phyloP scores from a whole-genome alignment of 2,329 filamentous ascomycete species.

The Venturia aucupariae region DNA sequence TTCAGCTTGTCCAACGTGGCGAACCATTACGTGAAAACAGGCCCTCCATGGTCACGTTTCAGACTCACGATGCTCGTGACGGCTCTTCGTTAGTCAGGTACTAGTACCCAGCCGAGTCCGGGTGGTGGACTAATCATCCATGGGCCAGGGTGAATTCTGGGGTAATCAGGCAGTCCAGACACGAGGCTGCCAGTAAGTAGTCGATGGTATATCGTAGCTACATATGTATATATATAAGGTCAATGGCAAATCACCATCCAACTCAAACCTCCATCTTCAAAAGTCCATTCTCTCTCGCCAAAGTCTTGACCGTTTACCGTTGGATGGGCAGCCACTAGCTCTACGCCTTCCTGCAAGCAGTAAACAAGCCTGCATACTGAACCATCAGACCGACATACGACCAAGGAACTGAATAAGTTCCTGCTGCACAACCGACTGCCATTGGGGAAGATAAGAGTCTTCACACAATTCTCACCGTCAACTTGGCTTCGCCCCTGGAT shows the following conservation, averaged over 20 bases:
- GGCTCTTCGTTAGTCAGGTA: background rate
- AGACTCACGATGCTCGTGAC: constrained; percentile 6
- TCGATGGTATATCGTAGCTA: too few species aligned
- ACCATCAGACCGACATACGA: background rate
- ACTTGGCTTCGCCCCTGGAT: background rate
- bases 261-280: too few species aligned
- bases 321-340: background rate
- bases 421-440: background rate
- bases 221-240: too few species aligned
- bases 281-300: too few species aligned
- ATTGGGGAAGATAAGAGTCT: background rate
- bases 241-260: too few species aligned
- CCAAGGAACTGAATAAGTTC: background rate
- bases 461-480: background rate
- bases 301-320: background rate
- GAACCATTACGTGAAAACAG: constrained; percentile 2
- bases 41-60: background rate
- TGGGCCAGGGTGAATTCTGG: background rate
- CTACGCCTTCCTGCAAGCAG: too few species aligned
- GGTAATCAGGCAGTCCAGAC: background rate
- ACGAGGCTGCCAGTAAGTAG: background rate
- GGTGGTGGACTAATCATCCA: background rate
- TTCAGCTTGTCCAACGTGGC: background rate
- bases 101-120: background rate
- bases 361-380: background rate